Percentiles rank a stretch among this genome's conserved stretches.
Conservation (phyloP, 1,284 basidiomycete genomes). For the Ganoderma lucidum region DNA sequence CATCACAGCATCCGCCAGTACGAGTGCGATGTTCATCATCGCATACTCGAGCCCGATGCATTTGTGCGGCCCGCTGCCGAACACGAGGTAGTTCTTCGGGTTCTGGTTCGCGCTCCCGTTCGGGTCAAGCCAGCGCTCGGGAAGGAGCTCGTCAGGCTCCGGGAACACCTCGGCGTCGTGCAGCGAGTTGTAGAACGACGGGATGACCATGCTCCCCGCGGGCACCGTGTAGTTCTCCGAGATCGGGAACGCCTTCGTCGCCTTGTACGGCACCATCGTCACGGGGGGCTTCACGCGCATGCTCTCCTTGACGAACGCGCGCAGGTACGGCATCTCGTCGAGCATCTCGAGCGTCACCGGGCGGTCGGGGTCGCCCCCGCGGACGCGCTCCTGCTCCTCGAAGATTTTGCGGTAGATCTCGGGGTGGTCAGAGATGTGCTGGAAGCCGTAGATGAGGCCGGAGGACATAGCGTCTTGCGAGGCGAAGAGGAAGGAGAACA, state of each 20-base stretch:
- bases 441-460: slow-evolving; percentile 94
- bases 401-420: slow-evolving; percentile 90
- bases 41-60: slow-evolving; percentile 97
- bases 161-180: slow-evolving; percentile 93
- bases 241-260: slow-evolving; percentile 92
- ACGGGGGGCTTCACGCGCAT: slow-evolving; percentile 92
- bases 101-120: slow-evolving; percentile 83
- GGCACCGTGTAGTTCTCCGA: slow-evolving; percentile 92
- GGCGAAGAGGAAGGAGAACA: slow-evolving; percentile 97
- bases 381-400: slow-evolving; percentile 89
- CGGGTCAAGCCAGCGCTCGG: slow-evolving; percentile 94
- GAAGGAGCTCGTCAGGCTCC: slow-evolving; percentile 83
- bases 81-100: slow-evolving; percentile 96
- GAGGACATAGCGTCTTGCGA: slow-evolving; percentile 99
- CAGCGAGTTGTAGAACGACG: slow-evolving; percentile 94
- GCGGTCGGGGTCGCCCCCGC: slow-evolving; percentile 81
- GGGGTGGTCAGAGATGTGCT: slow-evolving; percentile 94
- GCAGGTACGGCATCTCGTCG: slow-evolving; percentile 93
- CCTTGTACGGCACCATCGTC: slow-evolving; percentile 95
- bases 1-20: slow-evolving; percentile 85
- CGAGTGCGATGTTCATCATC: slow-evolving; percentile 89
- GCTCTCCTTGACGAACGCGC: slow-evolving; percentile 93
- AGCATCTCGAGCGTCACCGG: slow-evolving; percentile 91
- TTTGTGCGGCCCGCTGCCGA: slow-evolving; percentile 92
- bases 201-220: slow-evolving; percentile 93